Percentiles rank a stretch among this genome's conserved stretches.
Conservation (phyloP, 108 stramenopile species). For the Craspedostauros australis region DNA sequence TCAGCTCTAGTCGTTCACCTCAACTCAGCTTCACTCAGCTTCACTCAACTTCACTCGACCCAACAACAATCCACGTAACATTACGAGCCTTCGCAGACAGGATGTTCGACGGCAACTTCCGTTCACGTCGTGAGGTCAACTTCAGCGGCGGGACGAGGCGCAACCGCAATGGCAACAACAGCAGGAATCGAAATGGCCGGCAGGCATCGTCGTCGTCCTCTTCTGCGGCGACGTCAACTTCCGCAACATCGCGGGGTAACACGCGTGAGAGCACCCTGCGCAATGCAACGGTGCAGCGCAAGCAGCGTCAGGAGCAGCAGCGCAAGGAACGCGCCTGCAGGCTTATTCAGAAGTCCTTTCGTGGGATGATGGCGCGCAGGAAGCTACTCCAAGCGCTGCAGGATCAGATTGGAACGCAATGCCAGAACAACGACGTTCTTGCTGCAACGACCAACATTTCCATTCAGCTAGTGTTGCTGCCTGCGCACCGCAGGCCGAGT, state of each 20-base stretch:
- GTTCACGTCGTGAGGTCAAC: conserved; percentile 6
- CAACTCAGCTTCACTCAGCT: too few species aligned
- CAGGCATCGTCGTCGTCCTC: not conserved
- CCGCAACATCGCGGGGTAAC: not conserved
- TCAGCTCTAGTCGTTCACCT: too few species aligned
- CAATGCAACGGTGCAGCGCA: conserved; percentile 18
- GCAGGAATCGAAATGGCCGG: not conserved
- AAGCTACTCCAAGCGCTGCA: not conserved
- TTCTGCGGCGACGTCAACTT: not conserved
- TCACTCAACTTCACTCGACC: too few species aligned
- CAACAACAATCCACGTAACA: not conserved
- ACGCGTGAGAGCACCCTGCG: not conserved
- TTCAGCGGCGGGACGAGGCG: too few species aligned
- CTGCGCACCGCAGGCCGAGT: too few species aligned
- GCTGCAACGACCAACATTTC: too few species aligned
- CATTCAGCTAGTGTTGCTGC: too few species aligned
- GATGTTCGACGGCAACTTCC: conserved; percentile 14
- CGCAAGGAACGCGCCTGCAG: conserved; percentile 7
- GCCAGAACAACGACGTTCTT: too few species aligned
- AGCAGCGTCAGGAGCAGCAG: conserved; percentile 20
- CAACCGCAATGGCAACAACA: not conserved
- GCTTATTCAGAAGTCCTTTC: conserved; percentile 2
- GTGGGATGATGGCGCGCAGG: not conserved
- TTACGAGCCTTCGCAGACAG: not conserved
- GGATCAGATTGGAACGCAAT: too few species aligned